These are phyloP conservation scores for Botrytis cinerea DNA, from an alignment of 2,329 filamentous ascomycete species.

Conservation along the genomic window DNA sequence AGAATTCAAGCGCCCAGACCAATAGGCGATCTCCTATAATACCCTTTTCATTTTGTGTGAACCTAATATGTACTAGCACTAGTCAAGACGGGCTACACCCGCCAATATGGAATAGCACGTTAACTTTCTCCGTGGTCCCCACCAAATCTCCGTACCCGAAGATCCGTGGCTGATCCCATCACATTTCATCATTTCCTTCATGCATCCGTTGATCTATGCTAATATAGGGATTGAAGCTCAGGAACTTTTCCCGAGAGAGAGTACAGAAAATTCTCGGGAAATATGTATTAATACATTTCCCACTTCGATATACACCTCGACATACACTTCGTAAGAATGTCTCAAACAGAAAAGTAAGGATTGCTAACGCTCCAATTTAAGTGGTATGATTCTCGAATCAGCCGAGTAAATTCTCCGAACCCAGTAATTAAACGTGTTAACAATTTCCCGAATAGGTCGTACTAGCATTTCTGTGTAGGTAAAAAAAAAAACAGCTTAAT, in stretches of 20 bases:
- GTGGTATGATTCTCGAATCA: background rate
- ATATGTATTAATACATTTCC: background rate
- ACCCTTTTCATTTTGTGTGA: background rate
- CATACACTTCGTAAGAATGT: background rate
- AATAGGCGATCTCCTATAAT: conserved; percentile 5
- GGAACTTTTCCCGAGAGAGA: background rate
- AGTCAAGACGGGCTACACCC: background rate
- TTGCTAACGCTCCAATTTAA: background rate
- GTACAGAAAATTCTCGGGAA: background rate
- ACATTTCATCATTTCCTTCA: background rate
- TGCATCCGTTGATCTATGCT: background rate
- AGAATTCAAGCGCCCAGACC: background rate
- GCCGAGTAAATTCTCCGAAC: background rate
- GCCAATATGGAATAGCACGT: background rate
- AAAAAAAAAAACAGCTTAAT: background rate
- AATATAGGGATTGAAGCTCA: background rate
- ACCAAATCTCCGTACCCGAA: background rate
- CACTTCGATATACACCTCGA: background rate
- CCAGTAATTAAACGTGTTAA: background rate
- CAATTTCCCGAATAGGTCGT: background rate
- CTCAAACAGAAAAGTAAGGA: background rate
- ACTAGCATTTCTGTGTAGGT: background rate
- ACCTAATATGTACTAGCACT: background rate
- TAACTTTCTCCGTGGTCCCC: background rate
- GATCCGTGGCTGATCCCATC: background rate